Evolutionary conservation across 352 stramenopile species (phyloP).

Genomic region (Phytophthora sansomeana): DNA sequence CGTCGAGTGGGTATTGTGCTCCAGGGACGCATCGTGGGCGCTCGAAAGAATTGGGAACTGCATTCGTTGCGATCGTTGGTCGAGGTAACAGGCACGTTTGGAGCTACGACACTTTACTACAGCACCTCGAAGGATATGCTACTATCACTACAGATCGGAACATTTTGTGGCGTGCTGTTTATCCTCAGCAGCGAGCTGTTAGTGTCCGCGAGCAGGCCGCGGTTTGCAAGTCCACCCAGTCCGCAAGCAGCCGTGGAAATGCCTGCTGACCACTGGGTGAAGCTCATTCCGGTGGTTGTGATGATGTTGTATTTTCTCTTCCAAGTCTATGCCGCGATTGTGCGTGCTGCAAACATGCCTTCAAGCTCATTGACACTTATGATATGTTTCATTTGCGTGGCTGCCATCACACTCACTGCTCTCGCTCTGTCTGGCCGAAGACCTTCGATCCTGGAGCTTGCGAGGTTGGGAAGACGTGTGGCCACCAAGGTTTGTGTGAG

Average conservation of each 20-base stretch:
- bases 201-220: slow-evolving; percentile 29
- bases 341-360: slow-evolving; percentile 51
- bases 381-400: slow-evolving; percentile 52
- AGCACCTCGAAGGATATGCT: slow-evolving; percentile 65
- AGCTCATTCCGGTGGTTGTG: slow-evolving; percentile 67
- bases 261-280: slow-evolving; percentile 80
- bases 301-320: slow-evolving; percentile 71
- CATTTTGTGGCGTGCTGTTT: slow-evolving; percentile 60
- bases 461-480: slow-evolving; percentile 34
- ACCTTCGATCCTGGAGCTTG: slow-evolving; percentile 47
- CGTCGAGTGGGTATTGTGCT: slow-evolving; percentile 65
- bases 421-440: slow-evolving; percentile 57
- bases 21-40: slow-evolving; percentile 77
- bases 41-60: slow-evolving; percentile 69
- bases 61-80: slow-evolving; percentile 66
- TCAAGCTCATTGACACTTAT: slow-evolving; percentile 50
- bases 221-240: slow-evolving; percentile 30
- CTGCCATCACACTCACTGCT: slow-evolving; percentile 53
- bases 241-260: slow-evolving; percentile 50
- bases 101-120: slow-evolving; percentile 66
- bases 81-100: slow-evolving; percentile 66
- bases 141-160: slow-evolving; percentile 77
- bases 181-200: slow-evolving; percentile 69
- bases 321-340: slow-evolving; percentile 63
- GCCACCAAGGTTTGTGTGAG: slow-evolving; percentile 53